Base-by-base conservation (phyloP, 148 eudicot genomes). In the Chenopodium quinoa region DNA sequence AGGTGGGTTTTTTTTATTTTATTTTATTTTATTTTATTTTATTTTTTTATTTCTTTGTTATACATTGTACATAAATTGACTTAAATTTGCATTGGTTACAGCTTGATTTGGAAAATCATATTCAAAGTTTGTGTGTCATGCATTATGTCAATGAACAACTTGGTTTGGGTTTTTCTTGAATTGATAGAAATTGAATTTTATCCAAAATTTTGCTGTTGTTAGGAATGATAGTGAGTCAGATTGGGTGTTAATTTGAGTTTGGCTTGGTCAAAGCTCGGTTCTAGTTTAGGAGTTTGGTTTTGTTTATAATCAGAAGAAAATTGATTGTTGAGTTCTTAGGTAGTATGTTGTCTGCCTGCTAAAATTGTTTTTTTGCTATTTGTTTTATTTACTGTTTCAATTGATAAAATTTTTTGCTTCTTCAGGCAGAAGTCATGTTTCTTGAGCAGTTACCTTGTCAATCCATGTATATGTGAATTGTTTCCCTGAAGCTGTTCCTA, bases 1-100 rank as follows among this genome's bases (percentile, higher is more conserved):
- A 93, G 97, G 99, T 96, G 69, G 80, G 88, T 46, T 60, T 75
- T 46, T 10, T 13, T 37, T 48, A 11, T 50, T n/a, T 52, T 76
- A 32, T 10, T 16, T 68, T 71, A n/a, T 7, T 60, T 71, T 13
- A 25, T 79, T 25, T 71, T 46, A 3, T 7, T 46, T 11, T 48
- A 23, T 48, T 1, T 9, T 48, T 48, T 48, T 37, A 12, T 56
- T 54, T 78, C n/a, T 11, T 60, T 78, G n/a, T 64, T 65, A 1
- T 48, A 23, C 23, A 47, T 17, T 65, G 75, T 79, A 71, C 44
- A 76, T 72, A 64, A 74, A 25, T 71, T 52, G 31, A 27, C 2
- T 37, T 56, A 60, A 52, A 47, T 62, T 12, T 62, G 23, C 2
- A 62, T 62, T 62, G 66, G 27, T 62, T 58, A 7, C 2, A n/a